Evolutionary conservation across 768 basidiomycete species (phyloP), one percentile per base, ranked within the genome.

Genomic region (Amanita pseudoporphyria): DNA sequence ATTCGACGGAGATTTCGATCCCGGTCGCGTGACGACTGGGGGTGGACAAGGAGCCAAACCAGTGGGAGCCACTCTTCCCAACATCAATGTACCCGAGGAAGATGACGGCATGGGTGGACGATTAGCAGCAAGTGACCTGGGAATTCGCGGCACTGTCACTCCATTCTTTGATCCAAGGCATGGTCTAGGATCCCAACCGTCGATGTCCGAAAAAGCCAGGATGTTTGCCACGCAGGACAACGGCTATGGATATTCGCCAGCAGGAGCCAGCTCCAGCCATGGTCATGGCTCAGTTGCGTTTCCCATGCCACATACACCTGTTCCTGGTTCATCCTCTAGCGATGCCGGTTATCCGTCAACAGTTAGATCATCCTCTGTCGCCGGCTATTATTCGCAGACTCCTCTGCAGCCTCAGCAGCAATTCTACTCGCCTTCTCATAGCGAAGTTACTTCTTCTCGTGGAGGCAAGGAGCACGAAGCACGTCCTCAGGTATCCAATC

Each of bases 1-100:
- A 18, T 71, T 70, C 45, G 69, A 71, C 54, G 69, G 69, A 28
- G 67, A 71, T 60, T 70, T 71, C 35, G 68, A 70, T 54, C 70
- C 70, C 9, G 63, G 59, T n/a, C 62, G 57, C 16, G 59, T 57
- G 35, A 53, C 57, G 18, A 46, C 56, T 26, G 9, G 38, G 28
- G 26, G 28, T 31, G 56, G 51, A 4, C 51, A 48, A 37, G 47
- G 41, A 28, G 46, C 40, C 42, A 54, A 45, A 19, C 44, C 21
- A 12, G 53, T 40, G 38, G 52, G 56, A 5, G 56, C 52, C 7
- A 56, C 54, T 14, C 36, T 57, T 10, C 54, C 54, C 1, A 44
- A 52, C 19, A 57, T 53, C 10, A 54, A 53, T 19, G 48, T 60
- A 14, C 47, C 54, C 16, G 47, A 54, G 13, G 59, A 53, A n/a